Base-by-base conservation (phyloP, 1,284 basidiomycete genomes). In the Sporisorium graminicola region DNA sequence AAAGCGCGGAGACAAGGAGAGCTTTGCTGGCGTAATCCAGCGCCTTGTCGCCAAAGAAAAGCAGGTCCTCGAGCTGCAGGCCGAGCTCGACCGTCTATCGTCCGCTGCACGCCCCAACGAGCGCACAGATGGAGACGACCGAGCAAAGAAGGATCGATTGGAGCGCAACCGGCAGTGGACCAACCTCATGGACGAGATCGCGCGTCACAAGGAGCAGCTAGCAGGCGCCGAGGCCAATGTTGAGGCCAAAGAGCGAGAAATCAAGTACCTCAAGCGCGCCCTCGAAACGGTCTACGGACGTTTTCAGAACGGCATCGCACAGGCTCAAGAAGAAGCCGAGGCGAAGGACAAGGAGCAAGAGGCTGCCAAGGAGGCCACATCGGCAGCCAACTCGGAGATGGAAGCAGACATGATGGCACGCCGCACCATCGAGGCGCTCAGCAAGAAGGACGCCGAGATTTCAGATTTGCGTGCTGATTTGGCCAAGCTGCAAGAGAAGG, bases 31-130 rank as follows among this genome's bases (percentile, higher is more conserved):
- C 2, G 84, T 95, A n/a, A 90, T 94, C 13, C 92, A 94, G 81
- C 90, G 92, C 9, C 87, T 95, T 8, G 89, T 92, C 4, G 89
- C 91, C 80, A 94, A 94, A 84, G 94, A 95, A 86, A 94, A 92
- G 82, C 90, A 94, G 83, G 92, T 93, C 2, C 84, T 90, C 8
- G 90, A 91, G 64, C 88, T 95, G 6, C 91, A 91, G 82, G 88
- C 89, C 3, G 92, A 94, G 77, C 86, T 94, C 9, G 92, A 92
- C 70, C 88, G 89, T 31, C 40, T 78, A 6, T 63, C 78, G 0
- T 62, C 74, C 1, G 51, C 63, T 7, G 53, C 74, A 13, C 62
- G 69, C 10, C 67, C 77, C 12, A 66, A 71, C 24, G 77, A 79
- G 40, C 69, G 77, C 44, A 54, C 58, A 1, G 75, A 70, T 14